Conservation (phyloP, 2,329 filamentous ascomycete genomes). For the Dactylellina parvicollis region DNA sequence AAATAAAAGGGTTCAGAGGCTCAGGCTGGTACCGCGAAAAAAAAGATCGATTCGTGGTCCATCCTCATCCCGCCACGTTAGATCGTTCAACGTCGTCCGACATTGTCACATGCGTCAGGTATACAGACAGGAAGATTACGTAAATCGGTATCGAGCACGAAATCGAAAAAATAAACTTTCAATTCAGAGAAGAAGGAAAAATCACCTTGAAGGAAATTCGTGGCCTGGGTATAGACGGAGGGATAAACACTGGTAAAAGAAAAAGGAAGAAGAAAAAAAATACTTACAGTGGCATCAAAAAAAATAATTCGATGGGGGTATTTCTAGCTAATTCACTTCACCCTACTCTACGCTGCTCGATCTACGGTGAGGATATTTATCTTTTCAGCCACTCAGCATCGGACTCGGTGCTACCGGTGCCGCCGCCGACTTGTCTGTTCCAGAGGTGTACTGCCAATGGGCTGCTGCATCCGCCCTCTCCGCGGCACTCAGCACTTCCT, state of each 20-base stretch:
- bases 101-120: too few species aligned
- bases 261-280: slow-evolving; percentile 3
- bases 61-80: too few species aligned
- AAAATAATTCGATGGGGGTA: slow-evolving; percentile 23
- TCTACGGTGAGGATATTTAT: slow-evolving; percentile 3
- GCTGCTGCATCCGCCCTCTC: slow-evolving; percentile 47
- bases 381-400: slow-evolving; percentile 33
- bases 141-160: background rate
- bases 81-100: too few species aligned
- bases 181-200: background rate
- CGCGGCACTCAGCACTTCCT: slow-evolving; percentile 49
- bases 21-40: too few species aligned
- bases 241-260: background rate
- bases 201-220: slow-evolving; percentile 38
- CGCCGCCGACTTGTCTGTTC: slow-evolving; percentile 27
- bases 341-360: slow-evolving; percentile 4
- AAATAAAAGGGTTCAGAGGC: too few species aligned
- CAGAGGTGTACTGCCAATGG: slow-evolving; percentile 43
- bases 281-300: slow-evolving; percentile 35
- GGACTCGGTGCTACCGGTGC: slow-evolving; percentile 50
- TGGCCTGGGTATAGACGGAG: slow-evolving; percentile 41
- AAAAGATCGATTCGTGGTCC: too few species aligned
- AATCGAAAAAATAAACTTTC: too few species aligned
- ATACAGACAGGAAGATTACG: too few species aligned
- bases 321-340: slow-evolving; percentile 27